phyloP scores from a whole-genome alignment of 306 rosid genomes.

The Quercus robur region DNA sequence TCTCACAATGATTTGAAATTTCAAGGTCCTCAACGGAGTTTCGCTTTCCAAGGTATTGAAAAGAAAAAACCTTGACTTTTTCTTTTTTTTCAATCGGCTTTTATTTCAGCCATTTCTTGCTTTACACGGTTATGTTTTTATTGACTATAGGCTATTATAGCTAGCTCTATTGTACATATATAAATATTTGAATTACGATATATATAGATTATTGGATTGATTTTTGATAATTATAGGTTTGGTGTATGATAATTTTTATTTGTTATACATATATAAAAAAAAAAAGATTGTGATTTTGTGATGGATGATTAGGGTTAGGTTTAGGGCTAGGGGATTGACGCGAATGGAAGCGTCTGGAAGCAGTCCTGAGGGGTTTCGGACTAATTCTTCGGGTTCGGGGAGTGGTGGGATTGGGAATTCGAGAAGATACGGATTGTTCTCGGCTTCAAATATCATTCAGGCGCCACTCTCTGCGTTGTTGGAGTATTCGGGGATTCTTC shows the following conservation, averaged over 20 bases:
- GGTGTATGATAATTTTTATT: neutral
- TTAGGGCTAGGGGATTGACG: slow-evolving; percentile 57
- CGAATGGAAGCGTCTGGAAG: too few species aligned
- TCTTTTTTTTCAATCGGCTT: neutral
- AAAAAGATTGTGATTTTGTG: too few species aligned
- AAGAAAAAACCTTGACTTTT: neutral
- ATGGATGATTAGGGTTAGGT: slow-evolving; percentile 1
- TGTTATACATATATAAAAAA: too few species aligned
- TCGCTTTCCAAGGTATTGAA: slow-evolving; percentile 38
- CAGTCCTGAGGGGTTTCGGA: too few species aligned
- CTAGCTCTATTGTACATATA: neutral
- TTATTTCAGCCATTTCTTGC: slow-evolving; percentile 1
- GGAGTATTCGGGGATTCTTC: slow-evolving; percentile 77
- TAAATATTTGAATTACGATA: neutral
- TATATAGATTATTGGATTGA: neutral
- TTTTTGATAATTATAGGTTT: slow-evolving; percentile 8
- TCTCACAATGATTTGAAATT: neutral
- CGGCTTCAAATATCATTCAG: slow-evolving; percentile 66
- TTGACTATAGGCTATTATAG: neutral
- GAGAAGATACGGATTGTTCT: slow-evolving; percentile 51
- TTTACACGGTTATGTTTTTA: neutral
- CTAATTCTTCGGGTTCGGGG: too few species aligned
- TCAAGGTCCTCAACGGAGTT: slow-evolving; percentile 24
- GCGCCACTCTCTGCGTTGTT: slow-evolving; percentile 73
- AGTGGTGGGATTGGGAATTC: too few species aligned